Percentiles rank a stretch among this genome's conserved stretches.
Evolutionary conservation across 2,329 filamentous ascomycete genomes (phyloP).

Genomic region (Colletotrichum scovillei): DNA sequence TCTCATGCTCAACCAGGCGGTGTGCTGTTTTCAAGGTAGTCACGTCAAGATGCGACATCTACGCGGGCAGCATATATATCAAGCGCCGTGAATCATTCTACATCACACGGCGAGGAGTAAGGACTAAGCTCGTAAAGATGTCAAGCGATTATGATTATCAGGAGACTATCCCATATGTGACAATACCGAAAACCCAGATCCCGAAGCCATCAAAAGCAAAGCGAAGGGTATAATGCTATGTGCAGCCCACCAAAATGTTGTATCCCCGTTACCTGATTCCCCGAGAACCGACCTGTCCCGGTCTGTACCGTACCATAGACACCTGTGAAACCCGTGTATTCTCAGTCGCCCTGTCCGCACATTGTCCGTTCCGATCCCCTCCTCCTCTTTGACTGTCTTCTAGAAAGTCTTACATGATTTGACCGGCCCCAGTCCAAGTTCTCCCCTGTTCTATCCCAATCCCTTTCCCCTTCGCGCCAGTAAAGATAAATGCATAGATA

Average conservation of each 20-base stretch:
- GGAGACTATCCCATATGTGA: conserved; percentile 36
- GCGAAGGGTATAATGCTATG: conserved; percentile 38
- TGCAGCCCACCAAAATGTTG: conserved; percentile 34
- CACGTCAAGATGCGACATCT: neutral
- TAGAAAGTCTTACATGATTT: neutral
- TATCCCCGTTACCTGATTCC: conserved; percentile 12
- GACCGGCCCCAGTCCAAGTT: neutral
- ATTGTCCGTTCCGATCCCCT: neutral
- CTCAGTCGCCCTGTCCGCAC: neutral
- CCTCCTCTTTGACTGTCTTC: neutral
- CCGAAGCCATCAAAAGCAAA: conserved; percentile 30
- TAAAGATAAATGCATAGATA: conserved; percentile 21
- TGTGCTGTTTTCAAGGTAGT: neutral
- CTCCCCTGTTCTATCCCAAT: neutral
- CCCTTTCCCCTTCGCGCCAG: conserved; percentile 1
- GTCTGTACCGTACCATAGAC: neutral
- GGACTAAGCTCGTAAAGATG: conserved; percentile 7
- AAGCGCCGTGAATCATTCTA: neutral
- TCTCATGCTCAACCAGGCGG: too few species aligned
- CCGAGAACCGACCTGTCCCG: conserved; percentile 1
- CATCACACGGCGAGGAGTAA: neutral
- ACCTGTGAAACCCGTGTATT: conserved; percentile 1
- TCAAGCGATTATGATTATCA: conserved; percentile 35
- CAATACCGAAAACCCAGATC: conserved; percentile 24
- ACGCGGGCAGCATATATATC: neutral